These are phyloP conservation scores for Zymoseptoria pseudotritici DNA, from an alignment of 2,329 filamentous ascomycete species.

Conservation along the genomic window DNA sequence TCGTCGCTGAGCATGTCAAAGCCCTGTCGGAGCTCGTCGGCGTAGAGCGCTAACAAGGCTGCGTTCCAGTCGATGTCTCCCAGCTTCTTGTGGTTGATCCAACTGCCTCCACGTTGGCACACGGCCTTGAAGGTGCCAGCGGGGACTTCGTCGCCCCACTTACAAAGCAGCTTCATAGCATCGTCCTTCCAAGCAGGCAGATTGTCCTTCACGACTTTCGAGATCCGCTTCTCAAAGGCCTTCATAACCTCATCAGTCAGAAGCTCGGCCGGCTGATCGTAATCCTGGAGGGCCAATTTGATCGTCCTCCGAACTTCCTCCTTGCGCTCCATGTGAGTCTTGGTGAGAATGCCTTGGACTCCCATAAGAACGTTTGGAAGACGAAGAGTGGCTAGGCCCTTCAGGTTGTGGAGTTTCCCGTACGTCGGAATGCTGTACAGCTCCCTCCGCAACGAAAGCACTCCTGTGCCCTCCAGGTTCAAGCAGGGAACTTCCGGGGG, in stretches of 20 bases:
- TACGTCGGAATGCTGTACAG: conserved; percentile 1
- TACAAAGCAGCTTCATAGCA: not conserved
- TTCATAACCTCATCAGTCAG: not conserved
- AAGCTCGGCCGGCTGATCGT: not conserved
- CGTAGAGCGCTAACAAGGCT: not conserved
- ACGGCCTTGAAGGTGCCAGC: conserved; percentile 2
- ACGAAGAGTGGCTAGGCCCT: not conserved
- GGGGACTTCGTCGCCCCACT: not conserved
- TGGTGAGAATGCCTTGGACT: conserved; percentile 9
- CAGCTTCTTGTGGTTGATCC: not conserved
- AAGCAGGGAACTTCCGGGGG: not conserved
- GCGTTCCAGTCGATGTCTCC: not conserved
- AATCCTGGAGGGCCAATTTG: not conserved
- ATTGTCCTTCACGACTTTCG: not conserved
- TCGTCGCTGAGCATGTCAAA: not conserved
- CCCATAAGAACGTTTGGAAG: conserved; percentile 10
- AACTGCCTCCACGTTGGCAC: not conserved
- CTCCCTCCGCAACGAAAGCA: conserved; percentile 2
- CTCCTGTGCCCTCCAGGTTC: conserved; percentile 1
- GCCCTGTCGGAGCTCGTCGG: not conserved
- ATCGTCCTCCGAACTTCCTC: conserved; percentile 6
- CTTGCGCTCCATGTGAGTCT: conserved; percentile 11
- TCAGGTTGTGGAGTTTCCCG: conserved; percentile 9
- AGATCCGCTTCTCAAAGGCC: not conserved
- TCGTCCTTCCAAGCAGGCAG: not conserved